Evolutionary conservation across 352 stramenopile genomes (phyloP).

Genomic region (Phytophthora pluvialis): DNA sequence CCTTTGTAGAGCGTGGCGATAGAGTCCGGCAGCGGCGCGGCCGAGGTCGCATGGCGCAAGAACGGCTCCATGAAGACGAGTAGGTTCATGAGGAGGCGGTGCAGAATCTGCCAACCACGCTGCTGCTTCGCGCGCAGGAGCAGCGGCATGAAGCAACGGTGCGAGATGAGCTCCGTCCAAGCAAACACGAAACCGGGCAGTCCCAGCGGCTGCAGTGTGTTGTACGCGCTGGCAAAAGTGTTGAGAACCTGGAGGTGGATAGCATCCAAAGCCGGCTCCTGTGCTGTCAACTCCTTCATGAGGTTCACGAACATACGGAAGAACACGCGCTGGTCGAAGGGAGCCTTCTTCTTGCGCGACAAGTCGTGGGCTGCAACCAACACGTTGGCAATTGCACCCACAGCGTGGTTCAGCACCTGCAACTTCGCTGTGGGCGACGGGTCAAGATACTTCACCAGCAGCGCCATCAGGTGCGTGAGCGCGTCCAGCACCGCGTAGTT

Average conservation of each 20-base stretch:
- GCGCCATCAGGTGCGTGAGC: slow-evolving; percentile 95
- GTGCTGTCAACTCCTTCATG: slow-evolving; percentile 96
- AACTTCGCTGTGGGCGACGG: slow-evolving; percentile 75
- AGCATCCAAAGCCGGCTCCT: slow-evolving; percentile 93
- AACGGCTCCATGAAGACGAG: slow-evolving; percentile 98
- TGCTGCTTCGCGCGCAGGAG: slow-evolving; percentile 94
- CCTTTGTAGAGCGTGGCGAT: slow-evolving; percentile 98
- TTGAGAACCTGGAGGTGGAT: slow-evolving; percentile 96
- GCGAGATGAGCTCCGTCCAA: slow-evolving; percentile 98
- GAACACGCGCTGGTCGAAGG: slow-evolving; percentile 98
- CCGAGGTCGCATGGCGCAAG: slow-evolving; percentile 88
- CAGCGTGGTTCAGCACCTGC: slow-evolving; percentile 95
- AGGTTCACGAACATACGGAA: slow-evolving; percentile 98
- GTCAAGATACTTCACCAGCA: slow-evolving; percentile 96
- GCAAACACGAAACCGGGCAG: slow-evolving; percentile 98
- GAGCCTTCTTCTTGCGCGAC: slow-evolving; percentile 81
- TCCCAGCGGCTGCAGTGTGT: slow-evolving; percentile 96
- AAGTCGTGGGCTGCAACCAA: slow-evolving; percentile 90
- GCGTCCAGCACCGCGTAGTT: slow-evolving; percentile 97
- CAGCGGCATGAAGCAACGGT: slow-evolving; percentile 98
- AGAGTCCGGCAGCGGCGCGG: slow-evolving; percentile 81
- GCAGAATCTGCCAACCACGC: slow-evolving; percentile 97
- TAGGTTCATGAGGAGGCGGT: slow-evolving; percentile 97
- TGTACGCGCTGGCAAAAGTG: slow-evolving; percentile 97
- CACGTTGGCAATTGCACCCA: slow-evolving; percentile 94